Conservation (phyloP, 139 green algal species). For the Tetradesmus lagerheimii region DNA sequence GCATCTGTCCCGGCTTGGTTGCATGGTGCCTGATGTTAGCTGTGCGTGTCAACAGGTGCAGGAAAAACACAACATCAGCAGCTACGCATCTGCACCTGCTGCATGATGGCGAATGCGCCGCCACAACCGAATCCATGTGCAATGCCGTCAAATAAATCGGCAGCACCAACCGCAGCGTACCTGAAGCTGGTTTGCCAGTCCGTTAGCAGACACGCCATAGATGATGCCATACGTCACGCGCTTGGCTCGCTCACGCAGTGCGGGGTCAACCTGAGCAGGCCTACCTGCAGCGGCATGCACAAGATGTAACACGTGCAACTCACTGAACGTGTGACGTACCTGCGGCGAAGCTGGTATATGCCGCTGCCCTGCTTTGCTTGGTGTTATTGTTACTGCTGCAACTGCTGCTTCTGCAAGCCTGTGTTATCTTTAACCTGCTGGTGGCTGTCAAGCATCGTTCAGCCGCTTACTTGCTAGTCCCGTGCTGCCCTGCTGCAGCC, state of each 20-base stretch:
- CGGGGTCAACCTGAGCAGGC: background rate
- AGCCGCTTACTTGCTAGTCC: background rate
- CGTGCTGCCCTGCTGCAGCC: constrained; percentile 1
- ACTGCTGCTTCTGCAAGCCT: too few species aligned
- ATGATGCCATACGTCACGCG: constrained; percentile 75
- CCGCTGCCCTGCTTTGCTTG: too few species aligned
- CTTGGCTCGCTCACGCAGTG: constrained; percentile 71
- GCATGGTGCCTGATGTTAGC: too few species aligned
- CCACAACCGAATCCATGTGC: too few species aligned
- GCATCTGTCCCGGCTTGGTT: too few species aligned
- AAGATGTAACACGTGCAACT: background rate
- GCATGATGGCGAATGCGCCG: too few species aligned
- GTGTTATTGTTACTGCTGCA: too few species aligned
- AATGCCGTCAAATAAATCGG: too few species aligned
- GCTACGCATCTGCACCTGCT: too few species aligned
- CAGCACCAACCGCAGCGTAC: background rate
- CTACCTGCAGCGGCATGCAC: background rate
- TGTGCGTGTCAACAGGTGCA: too few species aligned
- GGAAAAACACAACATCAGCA: too few species aligned
- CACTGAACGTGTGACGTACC: background rate
- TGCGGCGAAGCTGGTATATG: background rate
- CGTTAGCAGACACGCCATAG: constrained; percentile 51
- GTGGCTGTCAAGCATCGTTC: background rate
- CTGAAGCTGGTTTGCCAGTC: constrained; percentile 9
- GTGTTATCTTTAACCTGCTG: too few species aligned